phyloP scores from a whole-genome alignment of 2,329 filamentous ascomycete genomes.

The Pezicula radicicola region DNA sequence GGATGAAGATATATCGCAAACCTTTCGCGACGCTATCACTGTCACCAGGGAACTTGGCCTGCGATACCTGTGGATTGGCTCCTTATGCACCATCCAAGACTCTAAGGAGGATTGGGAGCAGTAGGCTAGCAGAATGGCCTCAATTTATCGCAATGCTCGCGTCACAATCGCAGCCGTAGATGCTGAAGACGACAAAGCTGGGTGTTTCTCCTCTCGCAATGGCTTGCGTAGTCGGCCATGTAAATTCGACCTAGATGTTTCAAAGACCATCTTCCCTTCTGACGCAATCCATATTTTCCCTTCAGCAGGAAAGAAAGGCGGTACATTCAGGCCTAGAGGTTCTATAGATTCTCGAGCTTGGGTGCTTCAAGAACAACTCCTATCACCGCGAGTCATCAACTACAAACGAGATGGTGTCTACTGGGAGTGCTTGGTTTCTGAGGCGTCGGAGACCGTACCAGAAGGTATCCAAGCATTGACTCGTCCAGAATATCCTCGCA shows the following conservation, averaged over 20 bases:
- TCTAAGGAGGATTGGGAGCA: too few relatives aligned
- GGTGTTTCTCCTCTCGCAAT: not conserved
- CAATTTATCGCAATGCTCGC: not conserved
- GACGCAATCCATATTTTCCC: not conserved
- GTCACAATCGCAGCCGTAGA: not conserved
- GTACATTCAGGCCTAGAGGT: not conserved
- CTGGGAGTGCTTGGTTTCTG: not conserved
- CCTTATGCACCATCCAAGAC: too few relatives aligned
- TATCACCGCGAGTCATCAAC: not conserved
- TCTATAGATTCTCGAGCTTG: not conserved
- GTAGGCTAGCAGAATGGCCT: not conserved
- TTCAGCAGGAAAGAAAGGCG: not conserved
- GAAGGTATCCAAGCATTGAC: not conserved
- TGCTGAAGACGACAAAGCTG: not conserved
- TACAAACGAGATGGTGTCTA: not conserved
- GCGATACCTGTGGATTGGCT: not conserved
- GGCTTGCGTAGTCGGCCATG: not conserved
- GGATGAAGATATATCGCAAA: not conserved
- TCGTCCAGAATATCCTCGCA: too few relatives aligned
- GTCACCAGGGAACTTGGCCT: not conserved
- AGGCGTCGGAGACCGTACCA: not conserved
- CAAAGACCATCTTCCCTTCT: not conserved
- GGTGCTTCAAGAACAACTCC: not conserved
- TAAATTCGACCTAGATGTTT: not conserved
- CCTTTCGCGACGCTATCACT: not conserved